Percentiles rank a stretch among this genome's conserved stretches.
phyloP scores from a whole-genome alignment of 108 stramenopile species.

The Fistulifera solaris region DNA sequence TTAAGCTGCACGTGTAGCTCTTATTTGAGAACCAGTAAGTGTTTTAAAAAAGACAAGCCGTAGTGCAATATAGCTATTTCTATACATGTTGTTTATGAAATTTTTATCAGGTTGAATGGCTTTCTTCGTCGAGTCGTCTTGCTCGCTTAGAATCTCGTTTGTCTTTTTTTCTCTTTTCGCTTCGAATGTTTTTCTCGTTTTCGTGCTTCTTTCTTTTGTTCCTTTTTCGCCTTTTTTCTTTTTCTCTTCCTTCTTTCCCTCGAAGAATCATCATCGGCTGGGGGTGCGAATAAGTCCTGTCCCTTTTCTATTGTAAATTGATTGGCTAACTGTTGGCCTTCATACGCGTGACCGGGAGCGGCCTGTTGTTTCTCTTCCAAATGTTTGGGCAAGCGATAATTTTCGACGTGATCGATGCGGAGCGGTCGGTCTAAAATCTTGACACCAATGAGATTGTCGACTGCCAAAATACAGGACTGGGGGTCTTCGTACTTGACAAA shows the following conservation, averaged over 20 bases:
- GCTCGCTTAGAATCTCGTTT: no score
- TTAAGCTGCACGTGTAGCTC: no score
- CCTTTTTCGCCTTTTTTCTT: no score
- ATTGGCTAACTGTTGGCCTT: conserved; percentile 71
- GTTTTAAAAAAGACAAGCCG: no score
- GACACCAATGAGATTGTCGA: conserved; percentile 92
- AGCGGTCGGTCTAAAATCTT: conserved; percentile 78
- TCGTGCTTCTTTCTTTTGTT: no score
- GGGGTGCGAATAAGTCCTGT: conserved; percentile 82
- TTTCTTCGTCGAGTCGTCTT: no score
- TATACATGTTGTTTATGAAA: no score
- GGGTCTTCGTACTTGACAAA: conserved; percentile 92
- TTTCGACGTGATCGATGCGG: conserved; percentile 94
- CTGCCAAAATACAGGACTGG: conserved; percentile 89
- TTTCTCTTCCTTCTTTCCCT: no score
- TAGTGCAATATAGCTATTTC: no score
- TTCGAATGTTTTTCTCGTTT: no score
- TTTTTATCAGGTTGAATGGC: no score
- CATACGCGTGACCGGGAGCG: conserved; percentile 80
- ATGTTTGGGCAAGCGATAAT: conserved; percentile 91
- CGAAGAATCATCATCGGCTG: conserved; percentile 6
- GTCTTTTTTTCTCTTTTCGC: no score
- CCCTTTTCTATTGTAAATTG: conserved; percentile 68
- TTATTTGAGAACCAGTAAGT: not conserved
- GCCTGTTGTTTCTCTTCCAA: conserved; percentile 77